Evolutionary conservation across 768 basidiomycete species (phyloP).

Genomic region (Multifurca ochricompacta): DNA sequence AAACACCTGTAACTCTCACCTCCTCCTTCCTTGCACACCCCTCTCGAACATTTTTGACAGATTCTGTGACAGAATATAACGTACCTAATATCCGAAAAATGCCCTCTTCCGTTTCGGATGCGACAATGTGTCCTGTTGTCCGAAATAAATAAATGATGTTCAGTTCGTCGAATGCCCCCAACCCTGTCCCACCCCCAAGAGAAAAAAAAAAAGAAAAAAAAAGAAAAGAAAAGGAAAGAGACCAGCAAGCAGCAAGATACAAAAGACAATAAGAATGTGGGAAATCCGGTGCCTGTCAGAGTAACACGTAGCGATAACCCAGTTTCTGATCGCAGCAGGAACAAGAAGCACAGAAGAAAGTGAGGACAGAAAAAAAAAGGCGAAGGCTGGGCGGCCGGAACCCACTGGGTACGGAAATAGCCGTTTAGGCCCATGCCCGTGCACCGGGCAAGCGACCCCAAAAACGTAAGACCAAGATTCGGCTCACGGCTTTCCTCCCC

Average conservation of each 20-base stretch:
- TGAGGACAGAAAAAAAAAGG: conserved; percentile 1
- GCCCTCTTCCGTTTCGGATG: conserved; percentile 79
- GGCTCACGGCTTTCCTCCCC: background rate
- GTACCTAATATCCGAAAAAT: conserved; percentile 68
- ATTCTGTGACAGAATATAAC: conserved; percentile 16
- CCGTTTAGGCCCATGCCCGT: conserved; percentile 3
- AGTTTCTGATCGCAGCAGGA: conserved; percentile 16
- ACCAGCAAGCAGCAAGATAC: too few species aligned
- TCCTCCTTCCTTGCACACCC: background rate
- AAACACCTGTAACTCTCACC: background rate
- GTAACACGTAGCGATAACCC: conserved; percentile 9
- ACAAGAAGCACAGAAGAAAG: conserved; percentile 5
- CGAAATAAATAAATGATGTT: background rate
- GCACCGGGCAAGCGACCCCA: background rate
- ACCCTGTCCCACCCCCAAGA: too few species aligned
- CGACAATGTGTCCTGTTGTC: conserved; percentile 61
- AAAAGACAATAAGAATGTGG: background rate
- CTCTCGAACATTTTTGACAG: background rate
- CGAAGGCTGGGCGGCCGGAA: conserved; percentile 12
- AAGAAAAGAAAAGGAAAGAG: background rate
- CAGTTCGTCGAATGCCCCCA: background rate
- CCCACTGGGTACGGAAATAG: conserved; percentile 6
- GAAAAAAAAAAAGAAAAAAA: background rate
- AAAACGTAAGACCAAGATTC: conserved; percentile 13
- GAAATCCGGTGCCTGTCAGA: conserved; percentile 7